Evolutionary conservation across 148 eudicot genomes (phyloP).

Genomic region (Vaccinium macrocarpon): DNA sequence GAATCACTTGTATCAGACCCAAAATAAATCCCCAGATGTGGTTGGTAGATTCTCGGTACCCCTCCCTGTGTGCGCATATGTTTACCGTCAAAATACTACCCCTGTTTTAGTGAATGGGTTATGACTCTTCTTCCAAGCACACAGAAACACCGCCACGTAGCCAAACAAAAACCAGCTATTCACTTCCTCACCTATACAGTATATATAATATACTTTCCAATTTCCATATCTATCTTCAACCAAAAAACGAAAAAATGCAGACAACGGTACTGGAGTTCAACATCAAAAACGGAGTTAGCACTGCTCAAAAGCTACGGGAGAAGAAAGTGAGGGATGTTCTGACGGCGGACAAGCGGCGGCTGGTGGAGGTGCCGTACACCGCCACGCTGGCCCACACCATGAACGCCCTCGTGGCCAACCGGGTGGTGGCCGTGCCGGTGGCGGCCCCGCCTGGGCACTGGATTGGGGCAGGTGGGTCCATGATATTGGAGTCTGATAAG

Average conservation of each 20-base stretch:
- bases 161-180: background rate
- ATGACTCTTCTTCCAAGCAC: background rate
- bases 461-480: constrained; percentile 97
- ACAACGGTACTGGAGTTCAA: background rate
- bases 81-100: no score
- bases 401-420: constrained; percentile 66
- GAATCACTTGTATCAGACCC: no score
- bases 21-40: no score
- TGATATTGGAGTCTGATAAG: constrained; percentile 89
- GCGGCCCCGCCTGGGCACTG: constrained; percentile 98
- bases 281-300: background rate
- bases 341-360: constrained; percentile 43
- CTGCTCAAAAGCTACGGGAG: constrained; percentile 23
- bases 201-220: no score
- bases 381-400: constrained; percentile 76
- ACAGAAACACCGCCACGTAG: constrained; percentile 10
- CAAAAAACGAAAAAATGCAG: background rate
- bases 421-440: constrained; percentile 78
- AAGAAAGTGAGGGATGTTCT: constrained; percentile 54
- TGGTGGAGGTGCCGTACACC: constrained; percentile 89
- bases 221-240: background rate
- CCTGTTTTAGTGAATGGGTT: background rate
- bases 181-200: background rate
- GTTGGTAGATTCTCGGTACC: no score
- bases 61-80: no score